A percentile compares a stretch with the other conserved stretches of the same genome.
Evolutionary conservation across 768 basidiomycete species (phyloP).

Genomic region (Dacryopinax primogenitus): DNA sequence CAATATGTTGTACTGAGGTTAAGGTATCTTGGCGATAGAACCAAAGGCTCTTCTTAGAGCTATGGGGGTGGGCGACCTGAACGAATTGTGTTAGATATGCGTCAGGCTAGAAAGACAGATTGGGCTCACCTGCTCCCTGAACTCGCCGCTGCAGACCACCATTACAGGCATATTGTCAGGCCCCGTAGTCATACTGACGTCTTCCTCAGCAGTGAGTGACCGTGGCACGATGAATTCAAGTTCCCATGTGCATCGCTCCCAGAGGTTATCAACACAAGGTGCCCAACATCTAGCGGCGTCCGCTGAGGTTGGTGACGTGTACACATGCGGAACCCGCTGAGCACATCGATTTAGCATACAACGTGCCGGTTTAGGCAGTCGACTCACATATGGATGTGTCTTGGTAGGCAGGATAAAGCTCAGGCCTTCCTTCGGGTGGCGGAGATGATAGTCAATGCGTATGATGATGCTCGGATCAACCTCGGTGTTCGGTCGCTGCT

Average conservation of each 20-base stretch:
- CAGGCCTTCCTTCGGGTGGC: constrained; percentile 70
- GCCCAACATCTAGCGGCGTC: constrained; percentile 96
- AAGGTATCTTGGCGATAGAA: constrained; percentile 74
- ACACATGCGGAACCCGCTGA: constrained; percentile 86
- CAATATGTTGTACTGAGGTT: constrained; percentile 91
- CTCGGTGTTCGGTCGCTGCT: constrained; percentile 35
- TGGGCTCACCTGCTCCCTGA: constrained; percentile 69
- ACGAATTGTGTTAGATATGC: neutral
- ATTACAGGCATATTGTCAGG: constrained; percentile 60
- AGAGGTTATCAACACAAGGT: constrained; percentile 88
- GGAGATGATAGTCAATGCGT: constrained; percentile 63
- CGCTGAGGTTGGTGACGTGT: constrained; percentile 72
- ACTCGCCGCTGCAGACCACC: constrained; percentile 87
- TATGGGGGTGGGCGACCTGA: constrained; percentile 85
- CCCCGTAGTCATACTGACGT: constrained; percentile 31
- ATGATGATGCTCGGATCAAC: constrained; percentile 60
- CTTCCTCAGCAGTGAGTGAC: constrained; percentile 43
- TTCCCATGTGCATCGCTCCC: constrained; percentile 98
- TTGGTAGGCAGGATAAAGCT: constrained; percentile 74
- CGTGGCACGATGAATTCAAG: constrained; percentile 90
- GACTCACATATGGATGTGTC: constrained; percentile 68
- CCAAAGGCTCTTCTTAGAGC: constrained; percentile 88
- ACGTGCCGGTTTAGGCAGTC: neutral
- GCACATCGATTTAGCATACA: constrained; percentile 6
- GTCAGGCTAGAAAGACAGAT: neutral